Evolutionary conservation across 345 rosid species (phyloP), one percentile per base, ranked within the genome.

Genomic region (Anacardium occidentale): DNA sequence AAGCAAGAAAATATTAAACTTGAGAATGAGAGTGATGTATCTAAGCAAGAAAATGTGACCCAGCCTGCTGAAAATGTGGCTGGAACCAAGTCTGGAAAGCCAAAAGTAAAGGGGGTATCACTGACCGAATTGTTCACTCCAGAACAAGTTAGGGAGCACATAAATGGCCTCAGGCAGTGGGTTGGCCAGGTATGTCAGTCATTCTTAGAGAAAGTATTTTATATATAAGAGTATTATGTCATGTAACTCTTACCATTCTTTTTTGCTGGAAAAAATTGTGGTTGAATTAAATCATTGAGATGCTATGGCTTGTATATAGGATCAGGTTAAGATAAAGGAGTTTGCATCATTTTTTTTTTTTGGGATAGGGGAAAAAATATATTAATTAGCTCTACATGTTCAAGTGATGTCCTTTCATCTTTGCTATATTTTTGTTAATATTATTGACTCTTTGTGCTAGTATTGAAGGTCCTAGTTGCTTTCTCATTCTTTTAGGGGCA

Each of bases 41-140:
- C 73, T 62, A 93, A 86, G 85, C 86, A 79, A 85, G 96, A 90
- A 76, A 88, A 67, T 76, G 50, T 55, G 57, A 73, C 73, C 34
- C 89, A 82, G 77, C 73, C 84, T 77, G 60, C 75, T 70, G 93
- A 88, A 68, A 83, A 18, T 76, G 78, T 76, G n/a, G 62, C 70
- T 62, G 85, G 80, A 62, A 81, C 90, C 20, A 91, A 87, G 85
- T 88, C 98, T 71, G 97, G 92, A 73, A 96, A 96, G 84, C 94
- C 99, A 69, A 93, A 87, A 75, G 89, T 96, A 79, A 91, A 93
- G 75, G 99, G 98, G 61, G 98, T 96, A 34, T 96, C 99, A 60
- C 73, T 93, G 86, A 96, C 90, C 42, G 99, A 96, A 77, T 80
- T 96, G 70, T 96, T 96, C 78, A 93, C 99, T 53, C 99, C 99